phyloP scores from a whole-genome alignment of 441 rosid genomes.

The Corymbia citriodora region DNA sequence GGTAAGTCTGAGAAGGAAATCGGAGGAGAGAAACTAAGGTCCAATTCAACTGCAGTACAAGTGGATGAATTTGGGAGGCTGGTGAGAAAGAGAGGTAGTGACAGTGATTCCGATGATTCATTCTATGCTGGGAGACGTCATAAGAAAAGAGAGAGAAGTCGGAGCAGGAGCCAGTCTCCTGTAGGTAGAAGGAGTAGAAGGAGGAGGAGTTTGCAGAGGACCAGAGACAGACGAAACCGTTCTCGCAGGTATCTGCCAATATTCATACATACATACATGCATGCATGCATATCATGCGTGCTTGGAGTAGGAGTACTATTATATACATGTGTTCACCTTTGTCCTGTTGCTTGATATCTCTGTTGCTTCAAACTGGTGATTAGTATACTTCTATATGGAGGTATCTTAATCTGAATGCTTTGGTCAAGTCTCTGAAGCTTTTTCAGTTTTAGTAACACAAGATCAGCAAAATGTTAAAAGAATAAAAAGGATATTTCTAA shows the following conservation, averaged over 20 bases:
- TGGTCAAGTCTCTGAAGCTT: background rate
- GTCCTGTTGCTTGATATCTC: background rate
- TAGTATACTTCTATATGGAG: background rate
- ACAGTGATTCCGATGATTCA: constrained; percentile 55
- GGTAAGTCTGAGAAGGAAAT: constrained; percentile 18
- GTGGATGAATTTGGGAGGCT: constrained; percentile 60
- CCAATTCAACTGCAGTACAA: constrained; percentile 23
- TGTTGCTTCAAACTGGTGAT: background rate
- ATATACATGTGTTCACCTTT: background rate
- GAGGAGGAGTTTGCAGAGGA: constrained; percentile 29
- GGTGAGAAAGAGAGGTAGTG: constrained; percentile 46
- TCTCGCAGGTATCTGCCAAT: constrained; percentile 41
- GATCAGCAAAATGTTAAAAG: background rate
- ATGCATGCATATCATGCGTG: background rate
- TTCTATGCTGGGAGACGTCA: constrained; percentile 13
- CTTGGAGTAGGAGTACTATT: background rate
- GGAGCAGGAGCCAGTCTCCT: constrained; percentile 27
- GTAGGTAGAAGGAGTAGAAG: constrained; percentile 33
- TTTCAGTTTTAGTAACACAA: background rate
- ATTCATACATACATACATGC: background rate
- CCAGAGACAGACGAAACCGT: constrained; percentile 41
- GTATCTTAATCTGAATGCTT: background rate
- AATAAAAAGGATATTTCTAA: background rate
- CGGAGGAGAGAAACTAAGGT: constrained; percentile 14
- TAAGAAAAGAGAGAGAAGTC: constrained; percentile 30